Percentiles rank a stretch among this genome's conserved stretches.
phyloP scores from a whole-genome alignment of 225 moss, liverwort and hornwort genomes.

The Bryum argenteum region DNA sequence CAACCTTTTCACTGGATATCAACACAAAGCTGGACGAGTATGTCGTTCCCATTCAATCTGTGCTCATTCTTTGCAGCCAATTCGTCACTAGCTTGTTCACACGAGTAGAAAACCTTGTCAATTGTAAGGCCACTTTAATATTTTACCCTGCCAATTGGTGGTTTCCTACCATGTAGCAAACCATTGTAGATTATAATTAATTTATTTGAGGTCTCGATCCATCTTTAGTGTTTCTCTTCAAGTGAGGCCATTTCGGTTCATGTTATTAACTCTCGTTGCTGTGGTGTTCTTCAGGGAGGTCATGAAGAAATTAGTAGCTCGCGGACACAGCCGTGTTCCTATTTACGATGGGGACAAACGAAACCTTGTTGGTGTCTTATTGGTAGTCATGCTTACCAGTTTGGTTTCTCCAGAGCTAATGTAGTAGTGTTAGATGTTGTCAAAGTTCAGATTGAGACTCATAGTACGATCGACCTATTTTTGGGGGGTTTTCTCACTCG shows the following conservation, averaged over 20 bases:
- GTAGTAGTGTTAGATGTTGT: slow-evolving; percentile 2
- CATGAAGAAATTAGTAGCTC: slow-evolving; percentile 68
- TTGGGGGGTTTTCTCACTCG: background rate
- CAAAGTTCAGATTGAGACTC: background rate
- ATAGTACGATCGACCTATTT: no score
- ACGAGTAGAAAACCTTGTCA: background rate
- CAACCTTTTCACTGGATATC: slow-evolving; percentile 74
- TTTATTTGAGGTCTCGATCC: background rate
- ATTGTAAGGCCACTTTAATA: background rate
- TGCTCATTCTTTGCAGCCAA: background rate
- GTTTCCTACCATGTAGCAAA: background rate
- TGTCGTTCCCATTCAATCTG: background rate
- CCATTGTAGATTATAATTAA: slow-evolving; percentile 5
- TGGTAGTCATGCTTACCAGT: slow-evolving; percentile 46
- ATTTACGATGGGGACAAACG: slow-evolving; percentile 69
- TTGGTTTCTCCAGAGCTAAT: background rate
- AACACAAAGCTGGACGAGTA: slow-evolving; percentile 75
- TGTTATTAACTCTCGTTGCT: background rate
- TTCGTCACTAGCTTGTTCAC: background rate
- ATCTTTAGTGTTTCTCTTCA: background rate
- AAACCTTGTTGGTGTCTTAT: slow-evolving; percentile 79
- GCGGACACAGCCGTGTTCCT: slow-evolving; percentile 88
- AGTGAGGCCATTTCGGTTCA: background rate
- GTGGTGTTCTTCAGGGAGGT: slow-evolving; percentile 51
- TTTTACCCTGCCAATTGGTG: background rate